phyloP scores from a whole-genome alignment of 1,139 yeast species.

The Taiozyma onychis region DNA sequence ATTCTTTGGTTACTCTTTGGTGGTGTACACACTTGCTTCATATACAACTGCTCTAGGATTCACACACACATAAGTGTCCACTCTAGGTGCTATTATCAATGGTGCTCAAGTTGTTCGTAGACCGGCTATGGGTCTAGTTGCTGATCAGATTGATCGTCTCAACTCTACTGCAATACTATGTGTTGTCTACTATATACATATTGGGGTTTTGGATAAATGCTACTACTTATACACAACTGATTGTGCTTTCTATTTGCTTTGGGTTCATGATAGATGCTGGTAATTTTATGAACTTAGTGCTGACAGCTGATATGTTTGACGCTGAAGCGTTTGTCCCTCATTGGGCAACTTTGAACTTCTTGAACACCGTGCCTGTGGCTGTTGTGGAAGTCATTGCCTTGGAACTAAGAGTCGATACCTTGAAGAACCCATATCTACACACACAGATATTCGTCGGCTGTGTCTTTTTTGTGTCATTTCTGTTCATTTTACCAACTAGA shows the following conservation, averaged over 20 bases:
- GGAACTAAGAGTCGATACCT: conserved; percentile 32
- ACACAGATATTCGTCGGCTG: conserved; percentile 56
- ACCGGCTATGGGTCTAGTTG: conserved; percentile 50
- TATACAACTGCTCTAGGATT: conserved; percentile 58
- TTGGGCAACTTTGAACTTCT: conserved; percentile 49
- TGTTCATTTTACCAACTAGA: conserved; percentile 5
- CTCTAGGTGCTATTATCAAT: conserved; percentile 53
- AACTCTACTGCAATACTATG: conserved; percentile 35
- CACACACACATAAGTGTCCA: conserved; percentile 47
- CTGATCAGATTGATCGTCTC: conserved; percentile 52
- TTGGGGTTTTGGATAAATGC: conserved; percentile 52
- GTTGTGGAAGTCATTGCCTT: conserved; percentile 47
- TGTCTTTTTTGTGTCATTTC: conserved; percentile 28
- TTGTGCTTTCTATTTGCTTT: conserved; percentile 42
- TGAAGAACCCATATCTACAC: conserved; percentile 42
- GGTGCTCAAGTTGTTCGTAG: conserved; percentile 64
- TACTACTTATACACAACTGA: conserved; percentile 30
- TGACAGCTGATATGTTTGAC: conserved; percentile 47
- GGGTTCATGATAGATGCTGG: conserved; percentile 58
- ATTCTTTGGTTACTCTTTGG: conserved; percentile 49
- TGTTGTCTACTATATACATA: conserved; percentile 20
- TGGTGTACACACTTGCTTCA: conserved; percentile 54
- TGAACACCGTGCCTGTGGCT: conserved; percentile 34
- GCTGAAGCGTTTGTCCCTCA: conserved; percentile 46
- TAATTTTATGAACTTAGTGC: conserved; percentile 52